phyloP scores from a whole-genome alignment of 345 rosid species.

The Melaleuca quinquenervia region DNA sequence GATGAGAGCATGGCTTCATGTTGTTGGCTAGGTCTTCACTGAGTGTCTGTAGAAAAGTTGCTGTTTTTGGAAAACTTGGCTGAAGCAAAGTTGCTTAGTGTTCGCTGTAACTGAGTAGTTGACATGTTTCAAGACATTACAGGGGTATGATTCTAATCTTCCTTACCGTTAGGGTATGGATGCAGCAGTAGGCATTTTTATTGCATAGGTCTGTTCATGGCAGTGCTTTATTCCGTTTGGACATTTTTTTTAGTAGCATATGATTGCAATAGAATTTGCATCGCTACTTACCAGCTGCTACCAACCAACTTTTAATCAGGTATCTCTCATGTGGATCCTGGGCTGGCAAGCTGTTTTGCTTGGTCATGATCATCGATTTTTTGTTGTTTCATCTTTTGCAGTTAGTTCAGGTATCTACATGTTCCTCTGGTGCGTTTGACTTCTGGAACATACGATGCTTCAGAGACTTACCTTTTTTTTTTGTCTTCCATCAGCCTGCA shows the following conservation, averaged over 20 bases:
- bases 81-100: neutral
- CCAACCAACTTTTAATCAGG: conserved; percentile 16
- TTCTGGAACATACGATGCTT: neutral
- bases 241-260: neutral
- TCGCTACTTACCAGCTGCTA: neutral
- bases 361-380: conserved; percentile 85
- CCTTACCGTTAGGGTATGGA: neutral
- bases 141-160: neutral
- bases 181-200: neutral
- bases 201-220: neutral
- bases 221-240: neutral
- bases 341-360: conserved; percentile 90
- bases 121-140: neutral
- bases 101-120: neutral
- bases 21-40: neutral
- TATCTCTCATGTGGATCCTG: conserved; percentile 86
- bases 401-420: conserved; percentile 39
- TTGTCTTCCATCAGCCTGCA: conserved; percentile 42
- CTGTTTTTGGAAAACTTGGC: neutral
- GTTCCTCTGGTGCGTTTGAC: neutral
- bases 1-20: neutral
- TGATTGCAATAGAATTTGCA: neutral
- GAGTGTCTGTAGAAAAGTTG: neutral
- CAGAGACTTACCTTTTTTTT: neutral
- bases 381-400: conserved; percentile 62